Base-by-base conservation (phyloP, 805 yeast species). In the Nakazawaea populi region DNA sequence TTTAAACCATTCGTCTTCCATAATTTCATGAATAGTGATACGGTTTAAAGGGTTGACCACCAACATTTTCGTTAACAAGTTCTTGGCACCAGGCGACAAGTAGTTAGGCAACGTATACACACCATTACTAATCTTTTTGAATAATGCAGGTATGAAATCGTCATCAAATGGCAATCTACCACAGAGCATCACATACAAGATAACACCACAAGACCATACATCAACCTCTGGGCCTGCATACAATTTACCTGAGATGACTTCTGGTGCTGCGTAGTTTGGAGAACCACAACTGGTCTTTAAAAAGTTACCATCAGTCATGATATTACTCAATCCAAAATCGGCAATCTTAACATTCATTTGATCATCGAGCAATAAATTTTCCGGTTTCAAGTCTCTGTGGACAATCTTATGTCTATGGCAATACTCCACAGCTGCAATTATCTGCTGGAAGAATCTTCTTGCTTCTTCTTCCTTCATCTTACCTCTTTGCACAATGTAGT, bases 191-290 rank as follows among this genome's bases (percentile, higher is more conserved):
- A 91, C 98, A 60, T 91, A 92, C 49, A 91, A 73, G 45, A 92
- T 90, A 39, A 92, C 97, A 60, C 98, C 98, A 63, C 96, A 87
- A 0, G 96, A 87, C 98, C 98, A 91, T 50, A 91, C 97, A 67
- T 91, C 98, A 45, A 92, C 97, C 68, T 92, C 97, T 3, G 98
- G 97, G 8, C 98, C 98, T 2, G 97, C 98, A 60, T 91, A 92
- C 49, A 92, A 75, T 65, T 92, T 89, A 36, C 97, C 97, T 54
- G 91, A 82, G 52, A 91, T 91, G 31, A 91, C 97, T 68, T 91
- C 98, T 1, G 98, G 98, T 0, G 98, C 97, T 5, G 98, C 97
- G 67, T 91, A 91, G 64, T 92, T 92, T 51, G 98, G 98, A 6
- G 96, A 86, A 4, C 98, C 98, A 71, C 98, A 92, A 58, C 91